Evolutionary conservation across 805 yeast species (phyloP).

Genomic region (Lachancea kluyveri): DNA sequence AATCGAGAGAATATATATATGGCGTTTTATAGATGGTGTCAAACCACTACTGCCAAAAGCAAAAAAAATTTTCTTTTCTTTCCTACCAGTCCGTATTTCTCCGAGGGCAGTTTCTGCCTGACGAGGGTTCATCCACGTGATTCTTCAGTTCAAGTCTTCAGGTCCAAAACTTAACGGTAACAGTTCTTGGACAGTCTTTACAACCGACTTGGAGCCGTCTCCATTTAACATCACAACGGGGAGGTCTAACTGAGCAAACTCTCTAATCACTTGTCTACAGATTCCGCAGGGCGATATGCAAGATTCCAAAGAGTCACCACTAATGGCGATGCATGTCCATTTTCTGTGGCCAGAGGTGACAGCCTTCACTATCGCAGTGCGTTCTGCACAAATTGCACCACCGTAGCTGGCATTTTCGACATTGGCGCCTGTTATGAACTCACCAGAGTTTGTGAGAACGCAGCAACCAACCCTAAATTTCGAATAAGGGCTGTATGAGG

Average conservation of each 20-base stretch:
- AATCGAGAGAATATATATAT: too few species aligned
- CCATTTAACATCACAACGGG: conserved; percentile 66
- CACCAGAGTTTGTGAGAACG: conserved; percentile 46
- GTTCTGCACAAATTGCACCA: conserved; percentile 71
- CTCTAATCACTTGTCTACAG: conserved; percentile 85
- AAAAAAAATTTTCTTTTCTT: too few species aligned
- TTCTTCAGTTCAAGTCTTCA: conserved; percentile 40
- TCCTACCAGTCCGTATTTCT: too few species aligned
- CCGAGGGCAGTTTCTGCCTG: too few species aligned
- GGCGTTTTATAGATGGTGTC: too few species aligned
- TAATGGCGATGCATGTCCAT: conserved; percentile 25
- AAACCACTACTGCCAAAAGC: too few species aligned
- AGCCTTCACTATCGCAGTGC: conserved; percentile 57
- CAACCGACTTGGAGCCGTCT: conserved; percentile 41
- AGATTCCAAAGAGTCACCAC: conserved; percentile 34
- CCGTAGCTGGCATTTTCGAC: conserved; percentile 92
- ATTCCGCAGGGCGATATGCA: conserved; percentile 89
- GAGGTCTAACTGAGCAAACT: conserved; percentile 49
- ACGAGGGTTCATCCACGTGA: too few species aligned
- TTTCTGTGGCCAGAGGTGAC: conserved; percentile 31
- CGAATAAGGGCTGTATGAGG: conserved; percentile 45
- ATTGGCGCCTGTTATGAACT: conserved; percentile 66
- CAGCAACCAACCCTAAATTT: conserved; percentile 69
- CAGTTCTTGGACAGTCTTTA: conserved; percentile 52
- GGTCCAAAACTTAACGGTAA: conserved; percentile 89